Evolutionary conservation across 768 basidiomycete species (phyloP), one percentile per base, ranked within the genome.

Genomic region (Boletales sp.): DNA sequence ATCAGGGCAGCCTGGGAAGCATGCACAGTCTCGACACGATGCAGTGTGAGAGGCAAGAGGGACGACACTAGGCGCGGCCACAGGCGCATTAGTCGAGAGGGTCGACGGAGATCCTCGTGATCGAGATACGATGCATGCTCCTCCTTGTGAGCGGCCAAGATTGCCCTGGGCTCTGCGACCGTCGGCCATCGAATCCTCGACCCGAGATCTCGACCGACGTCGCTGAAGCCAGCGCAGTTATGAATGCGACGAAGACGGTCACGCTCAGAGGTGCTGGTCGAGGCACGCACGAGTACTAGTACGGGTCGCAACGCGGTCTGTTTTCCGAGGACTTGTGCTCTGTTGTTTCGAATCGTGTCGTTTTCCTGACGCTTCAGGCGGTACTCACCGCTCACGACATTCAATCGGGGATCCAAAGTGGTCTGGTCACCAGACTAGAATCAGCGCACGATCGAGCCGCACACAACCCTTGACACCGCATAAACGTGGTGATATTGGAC

Each of bases 1-100:
- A 69, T 48, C 43, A 94, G 59, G 31, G 79, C 79, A 10, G 73
- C 75, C 24, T 84, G 79, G 6, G 86, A 86, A 6, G 75, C 71
- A 57, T 85, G 87, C 8, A 79, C 63, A 19, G 70, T 66, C 11
- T 76, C 73, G 29, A 77, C 59, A 11, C 74, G 66, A 56, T 84
- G 79, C 19, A 86, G 59, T 0, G 77, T 58, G 2, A 89, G 62
- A 0, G 91, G 84, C 0, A 94, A 92, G 15, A 90, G 66, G 32
- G 95, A 63, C 19, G 97, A 68, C n/a, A n/a, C n/a, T 9, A 94
- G 67, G 27, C 79, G 83, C 1, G 94, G 93, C 94, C 95, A 97
- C 19, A 87, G 51, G 8, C 84, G 79, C 1, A 82, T 80, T 14
- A 90, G 62, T 5, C 78, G 72, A 2, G 82, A 81, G 0, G 95